phyloP scores from a whole-genome alignment of 345 rosid genomes.

The Aquilaria malaccensis region DNA sequence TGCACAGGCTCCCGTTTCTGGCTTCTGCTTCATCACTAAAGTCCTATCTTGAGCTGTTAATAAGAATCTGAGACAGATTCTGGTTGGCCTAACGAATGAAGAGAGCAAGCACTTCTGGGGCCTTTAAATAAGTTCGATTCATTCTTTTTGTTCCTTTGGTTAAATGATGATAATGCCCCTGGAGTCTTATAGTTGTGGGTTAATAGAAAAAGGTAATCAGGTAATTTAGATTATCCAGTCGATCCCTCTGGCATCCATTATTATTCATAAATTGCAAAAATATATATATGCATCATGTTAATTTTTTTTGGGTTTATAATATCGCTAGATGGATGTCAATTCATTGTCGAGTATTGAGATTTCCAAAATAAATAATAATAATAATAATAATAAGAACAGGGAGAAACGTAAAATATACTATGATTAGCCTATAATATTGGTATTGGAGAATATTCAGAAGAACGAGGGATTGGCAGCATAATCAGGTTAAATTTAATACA shows the following conservation, averaged over 20 bases:
- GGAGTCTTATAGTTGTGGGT: background rate
- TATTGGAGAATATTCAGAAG: too few species aligned
- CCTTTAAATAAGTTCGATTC: constrained; percentile 27
- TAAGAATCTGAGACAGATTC: constrained; percentile 3
- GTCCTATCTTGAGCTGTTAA: background rate
- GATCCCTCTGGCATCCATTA: constrained; percentile 23
- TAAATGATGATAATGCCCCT: constrained; percentile 13
- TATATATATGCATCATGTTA: background rate
- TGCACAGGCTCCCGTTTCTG: constrained; percentile 14
- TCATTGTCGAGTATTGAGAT: too few species aligned
- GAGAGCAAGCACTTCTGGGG: constrained; percentile 9
- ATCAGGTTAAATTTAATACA: constrained; percentile 5
- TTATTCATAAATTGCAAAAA: background rate
- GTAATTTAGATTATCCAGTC: constrained; percentile 9
- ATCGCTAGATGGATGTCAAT: too few species aligned
- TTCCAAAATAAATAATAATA: background rate
- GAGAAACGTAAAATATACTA: background rate
- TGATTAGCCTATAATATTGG: too few species aligned
- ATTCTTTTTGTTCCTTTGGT: background rate
- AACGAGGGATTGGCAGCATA: background rate
- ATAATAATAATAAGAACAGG: background rate
- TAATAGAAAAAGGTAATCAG: background rate
- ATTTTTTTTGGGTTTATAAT: background rate
- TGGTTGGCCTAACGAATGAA: constrained; percentile 13
- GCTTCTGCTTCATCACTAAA: constrained; percentile 9